These are phyloP conservation scores for Apiospora rasikravindrae DNA, from an alignment of 2,329 filamentous ascomycete genomes.

Conservation along the genomic window DNA sequence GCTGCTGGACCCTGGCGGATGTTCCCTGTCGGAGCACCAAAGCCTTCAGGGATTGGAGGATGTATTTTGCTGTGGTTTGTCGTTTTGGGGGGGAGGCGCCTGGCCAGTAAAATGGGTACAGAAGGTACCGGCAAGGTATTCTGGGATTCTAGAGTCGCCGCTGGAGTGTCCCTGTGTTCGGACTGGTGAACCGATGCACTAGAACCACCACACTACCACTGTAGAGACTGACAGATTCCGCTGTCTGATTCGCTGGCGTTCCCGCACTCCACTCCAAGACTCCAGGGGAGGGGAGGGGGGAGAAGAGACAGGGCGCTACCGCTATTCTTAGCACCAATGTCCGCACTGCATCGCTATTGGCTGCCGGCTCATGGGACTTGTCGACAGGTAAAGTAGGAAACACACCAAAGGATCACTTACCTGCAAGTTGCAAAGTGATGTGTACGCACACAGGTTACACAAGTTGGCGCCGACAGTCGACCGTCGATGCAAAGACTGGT, in stretches of 20 bases:
- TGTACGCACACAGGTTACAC: conserved; percentile 1
- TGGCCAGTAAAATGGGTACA: not conserved
- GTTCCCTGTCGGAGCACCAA: not conserved
- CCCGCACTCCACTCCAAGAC: conserved; percentile 13
- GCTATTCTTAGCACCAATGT: conserved; percentile 26
- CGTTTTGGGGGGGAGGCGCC: not conserved
- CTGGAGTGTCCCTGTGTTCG: not conserved
- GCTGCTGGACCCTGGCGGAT: not conserved
- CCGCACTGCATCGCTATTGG: not conserved
- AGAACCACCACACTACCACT: no score
- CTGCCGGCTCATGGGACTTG: not conserved
- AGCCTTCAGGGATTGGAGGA: not conserved
- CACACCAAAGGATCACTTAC: not conserved
- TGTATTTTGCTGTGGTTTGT: not conserved
- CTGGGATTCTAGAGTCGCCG: not conserved
- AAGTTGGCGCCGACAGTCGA: not conserved
- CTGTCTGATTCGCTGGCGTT: conserved; percentile 12
- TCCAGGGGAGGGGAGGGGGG: not conserved
- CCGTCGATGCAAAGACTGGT: not conserved
- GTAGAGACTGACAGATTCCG: not conserved
- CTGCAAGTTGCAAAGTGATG: not conserved
- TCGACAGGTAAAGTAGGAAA: not conserved
- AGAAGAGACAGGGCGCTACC: conserved; percentile 19
- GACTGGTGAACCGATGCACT: conserved; percentile 13
- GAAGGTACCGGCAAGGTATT: not conserved